A percentile compares a stretch with the other conserved stretches of the same genome.
These are phyloP conservation scores for Vigna unguiculata DNA, from an alignment of 306 rosid species.

Conservation along the genomic window DNA sequence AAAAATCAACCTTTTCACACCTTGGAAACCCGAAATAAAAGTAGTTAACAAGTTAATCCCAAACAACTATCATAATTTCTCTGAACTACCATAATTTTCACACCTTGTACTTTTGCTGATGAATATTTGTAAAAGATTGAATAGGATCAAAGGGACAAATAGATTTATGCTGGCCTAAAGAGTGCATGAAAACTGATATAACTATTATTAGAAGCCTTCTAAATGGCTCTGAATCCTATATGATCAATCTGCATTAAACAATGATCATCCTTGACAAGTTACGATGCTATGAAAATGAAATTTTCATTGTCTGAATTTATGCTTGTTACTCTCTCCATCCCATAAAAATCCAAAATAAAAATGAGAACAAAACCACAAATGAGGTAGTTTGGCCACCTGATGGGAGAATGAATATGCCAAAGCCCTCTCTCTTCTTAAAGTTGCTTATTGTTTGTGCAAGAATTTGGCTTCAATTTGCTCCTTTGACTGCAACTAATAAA, in stretches of 20 bases:
- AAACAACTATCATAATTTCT: constrained; percentile 26
- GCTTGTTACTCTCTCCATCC: neutral
- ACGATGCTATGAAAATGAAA: neutral
- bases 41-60: neutral
- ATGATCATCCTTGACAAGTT: neutral
- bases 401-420: constrained; percentile 90
- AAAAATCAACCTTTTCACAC: constrained; percentile 11
- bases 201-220: neutral
- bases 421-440: constrained; percentile 85
- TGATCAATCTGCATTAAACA: neutral
- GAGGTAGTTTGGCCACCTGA: constrained; percentile 68
- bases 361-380: neutral
- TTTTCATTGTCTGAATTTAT: neutral
- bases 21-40: constrained; percentile 14
- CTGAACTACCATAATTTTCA: too few species aligned
- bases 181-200: neutral
- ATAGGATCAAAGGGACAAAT: neutral
- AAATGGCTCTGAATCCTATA: neutral
- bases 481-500: constrained; percentile 68
- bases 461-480: constrained; percentile 71
- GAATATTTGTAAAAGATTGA: neutral
- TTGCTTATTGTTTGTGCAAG: constrained; percentile 71
- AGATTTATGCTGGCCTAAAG: neutral
- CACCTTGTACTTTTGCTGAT: neutral
- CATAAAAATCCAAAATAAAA: constrained; percentile 13